A percentile compares a stretch with the other conserved stretches of the same genome.
Conservation (phyloP, 345 rosid genomes). For the Eucalyptus viminalis region DNA sequence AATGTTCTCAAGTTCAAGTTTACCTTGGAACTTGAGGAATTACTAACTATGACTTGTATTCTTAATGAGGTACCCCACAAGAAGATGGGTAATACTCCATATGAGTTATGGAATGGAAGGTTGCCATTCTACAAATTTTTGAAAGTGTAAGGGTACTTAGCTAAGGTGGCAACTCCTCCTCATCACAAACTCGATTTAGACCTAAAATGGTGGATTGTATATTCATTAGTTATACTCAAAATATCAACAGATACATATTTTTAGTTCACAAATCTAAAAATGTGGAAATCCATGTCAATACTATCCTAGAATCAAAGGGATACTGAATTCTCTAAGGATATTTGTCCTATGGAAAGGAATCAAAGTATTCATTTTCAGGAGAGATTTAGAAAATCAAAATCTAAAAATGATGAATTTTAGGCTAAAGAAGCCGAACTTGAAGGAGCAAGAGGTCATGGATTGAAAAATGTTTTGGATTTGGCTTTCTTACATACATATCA, state of each 20-base stretch:
- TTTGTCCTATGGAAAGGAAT: fast-evolving
- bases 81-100: background rate
- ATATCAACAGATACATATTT: fast-evolving
- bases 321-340: background rate
- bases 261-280: background rate
- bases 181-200: background rate
- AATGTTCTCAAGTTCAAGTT: no score
- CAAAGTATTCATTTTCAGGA: background rate
- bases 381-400: background rate
- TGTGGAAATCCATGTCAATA: background rate
- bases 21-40: background rate
- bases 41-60: background rate
- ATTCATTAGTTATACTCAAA: background rate
- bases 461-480: background rate
- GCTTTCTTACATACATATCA: no score
- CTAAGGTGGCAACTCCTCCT: background rate
- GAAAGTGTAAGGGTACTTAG: background rate
- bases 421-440: background rate
- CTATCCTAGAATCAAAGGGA: background rate
- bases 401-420: background rate
- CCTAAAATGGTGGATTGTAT: background rate
- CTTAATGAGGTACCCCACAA: background rate
- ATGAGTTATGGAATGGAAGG: background rate
- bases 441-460: background rate
- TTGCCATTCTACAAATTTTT: background rate